These are phyloP conservation scores for Aureobasidium mangrovei DNA, from an alignment of 2,329 filamentous ascomycete species.

Conservation along the genomic window DNA sequence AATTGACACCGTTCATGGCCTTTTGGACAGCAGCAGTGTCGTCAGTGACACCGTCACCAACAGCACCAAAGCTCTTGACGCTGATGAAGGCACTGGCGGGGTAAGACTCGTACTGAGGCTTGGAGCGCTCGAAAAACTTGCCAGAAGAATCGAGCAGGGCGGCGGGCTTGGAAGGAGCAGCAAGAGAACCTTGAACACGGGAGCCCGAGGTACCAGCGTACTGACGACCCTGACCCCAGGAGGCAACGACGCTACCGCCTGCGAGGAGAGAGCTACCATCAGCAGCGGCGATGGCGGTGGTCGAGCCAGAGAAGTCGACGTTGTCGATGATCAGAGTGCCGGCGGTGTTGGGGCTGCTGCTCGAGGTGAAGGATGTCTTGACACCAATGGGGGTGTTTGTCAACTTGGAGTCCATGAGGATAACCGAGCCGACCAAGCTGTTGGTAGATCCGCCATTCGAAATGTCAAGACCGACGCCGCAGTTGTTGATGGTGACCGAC, in stretches of 20 bases:
- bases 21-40: constrained; percentile 79
- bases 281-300: constrained; percentile 51
- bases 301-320: constrained; percentile 58
- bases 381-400: constrained; percentile 68
- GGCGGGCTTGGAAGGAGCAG: constrained; percentile 53
- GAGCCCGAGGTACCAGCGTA: constrained; percentile 49
- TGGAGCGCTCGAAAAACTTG: constrained; percentile 70
- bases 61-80: constrained; percentile 70
- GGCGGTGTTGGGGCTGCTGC: constrained; percentile 58
- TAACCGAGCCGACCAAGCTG: constrained; percentile 76
- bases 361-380: constrained; percentile 63
- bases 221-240: constrained; percentile 72
- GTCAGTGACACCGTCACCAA: constrained; percentile 78
- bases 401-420: constrained; percentile 74
- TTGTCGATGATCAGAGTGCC: constrained; percentile 82
- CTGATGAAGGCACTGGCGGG: constrained; percentile 65
- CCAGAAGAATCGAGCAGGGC: constrained; percentile 56
- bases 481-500: constrained; percentile 39
- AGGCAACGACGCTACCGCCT: constrained; percentile 59
- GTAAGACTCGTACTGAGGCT: constrained; percentile 75
- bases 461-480: constrained; percentile 41
- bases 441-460: constrained; percentile 36
- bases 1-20: constrained; percentile 58
- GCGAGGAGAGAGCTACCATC: constrained; percentile 59
- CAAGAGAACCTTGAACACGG: constrained; percentile 47